These are phyloP conservation scores for Cephaloascus albidus DNA, from an alignment of 805 yeast species.

Conservation along the genomic window DNA sequence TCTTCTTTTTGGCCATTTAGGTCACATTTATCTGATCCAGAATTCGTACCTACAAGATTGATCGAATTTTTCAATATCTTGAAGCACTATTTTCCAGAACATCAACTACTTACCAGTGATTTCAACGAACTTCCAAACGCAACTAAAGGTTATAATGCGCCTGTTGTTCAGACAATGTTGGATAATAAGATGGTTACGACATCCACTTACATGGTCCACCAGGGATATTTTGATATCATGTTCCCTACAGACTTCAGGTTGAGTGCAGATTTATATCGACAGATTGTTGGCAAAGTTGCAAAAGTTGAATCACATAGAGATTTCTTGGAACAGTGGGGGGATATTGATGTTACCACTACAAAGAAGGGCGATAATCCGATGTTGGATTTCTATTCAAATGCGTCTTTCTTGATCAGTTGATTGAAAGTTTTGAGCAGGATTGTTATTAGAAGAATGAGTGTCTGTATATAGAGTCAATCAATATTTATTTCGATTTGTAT, in stretches of 20 bases:
- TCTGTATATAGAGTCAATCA: too few species aligned
- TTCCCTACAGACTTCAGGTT: slow-evolving; percentile 72
- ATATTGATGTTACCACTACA: slow-evolving; percentile 55
- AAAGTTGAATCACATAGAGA: slow-evolving; percentile 49
- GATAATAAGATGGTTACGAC: slow-evolving; percentile 60
- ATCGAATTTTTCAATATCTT: slow-evolving; percentile 57
- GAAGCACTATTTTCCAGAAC: slow-evolving; percentile 62
- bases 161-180: slow-evolving; percentile 73
- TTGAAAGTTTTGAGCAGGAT: too few species aligned
- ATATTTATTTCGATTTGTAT: too few species aligned
- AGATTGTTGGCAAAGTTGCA: slow-evolving; percentile 53
- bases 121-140: slow-evolving; percentile 42
- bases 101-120: slow-evolving; percentile 66
- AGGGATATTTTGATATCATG: slow-evolving; percentile 81
- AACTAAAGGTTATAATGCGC: slow-evolving; percentile 54
- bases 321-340: slow-evolving; percentile 66
- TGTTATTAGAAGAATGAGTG: too few species aligned
- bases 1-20: slow-evolving; percentile 55
- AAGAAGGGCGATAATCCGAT: slow-evolving; percentile 78
- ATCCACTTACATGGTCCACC: slow-evolving; percentile 71
- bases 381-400: slow-evolving; percentile 69
- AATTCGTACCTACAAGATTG: slow-evolving; percentile 73
- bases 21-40: slow-evolving; percentile 61
- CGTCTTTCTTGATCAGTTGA: slow-evolving; percentile 50
- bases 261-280: slow-evolving; percentile 51